phyloP scores from a whole-genome alignment of 2,329 filamentous ascomycete species.

The Pseudogymnoascus sp. region DNA sequence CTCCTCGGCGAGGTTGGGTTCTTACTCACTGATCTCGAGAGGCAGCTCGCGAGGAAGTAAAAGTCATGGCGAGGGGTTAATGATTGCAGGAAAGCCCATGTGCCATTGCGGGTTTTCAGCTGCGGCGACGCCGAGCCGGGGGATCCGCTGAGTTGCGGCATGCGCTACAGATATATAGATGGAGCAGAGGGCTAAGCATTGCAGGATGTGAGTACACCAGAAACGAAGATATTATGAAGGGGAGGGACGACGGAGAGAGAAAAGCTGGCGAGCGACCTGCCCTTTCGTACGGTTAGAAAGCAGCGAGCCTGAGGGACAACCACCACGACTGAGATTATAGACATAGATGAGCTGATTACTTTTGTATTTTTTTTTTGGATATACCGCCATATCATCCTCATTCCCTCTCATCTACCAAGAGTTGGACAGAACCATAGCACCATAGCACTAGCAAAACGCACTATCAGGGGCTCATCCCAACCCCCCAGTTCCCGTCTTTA shows the following conservation, averaged over 20 bases:
- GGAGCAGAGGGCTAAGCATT: no score
- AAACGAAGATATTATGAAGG: no score
- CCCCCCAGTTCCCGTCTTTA: not conserved
- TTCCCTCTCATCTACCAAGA: not conserved
- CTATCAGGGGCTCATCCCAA: not conserved
- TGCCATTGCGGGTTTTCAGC: no score
- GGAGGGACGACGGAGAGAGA: no score
- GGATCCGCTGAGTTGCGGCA: no score
- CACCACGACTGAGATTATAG: not conserved
- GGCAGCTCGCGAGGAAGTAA: not conserved
- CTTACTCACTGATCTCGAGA: constrained; percentile 8
- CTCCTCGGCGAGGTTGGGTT: constrained; percentile 10
- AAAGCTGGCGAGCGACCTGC: no score
- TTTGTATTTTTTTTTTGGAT: not conserved
- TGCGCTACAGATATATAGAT: no score
- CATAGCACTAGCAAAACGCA: not conserved
- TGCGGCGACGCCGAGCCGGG: no score
- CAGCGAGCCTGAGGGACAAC: no score
- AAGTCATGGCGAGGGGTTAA: not conserved
- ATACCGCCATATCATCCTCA: not conserved
- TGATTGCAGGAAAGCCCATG: not conserved
- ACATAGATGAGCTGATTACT: not conserved
- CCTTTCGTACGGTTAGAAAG: no score
- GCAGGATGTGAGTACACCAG: no score
- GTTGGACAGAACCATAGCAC: not conserved